Conservation (phyloP, 306 rosid genomes). For the Hippophae gyantsensis region DNA sequence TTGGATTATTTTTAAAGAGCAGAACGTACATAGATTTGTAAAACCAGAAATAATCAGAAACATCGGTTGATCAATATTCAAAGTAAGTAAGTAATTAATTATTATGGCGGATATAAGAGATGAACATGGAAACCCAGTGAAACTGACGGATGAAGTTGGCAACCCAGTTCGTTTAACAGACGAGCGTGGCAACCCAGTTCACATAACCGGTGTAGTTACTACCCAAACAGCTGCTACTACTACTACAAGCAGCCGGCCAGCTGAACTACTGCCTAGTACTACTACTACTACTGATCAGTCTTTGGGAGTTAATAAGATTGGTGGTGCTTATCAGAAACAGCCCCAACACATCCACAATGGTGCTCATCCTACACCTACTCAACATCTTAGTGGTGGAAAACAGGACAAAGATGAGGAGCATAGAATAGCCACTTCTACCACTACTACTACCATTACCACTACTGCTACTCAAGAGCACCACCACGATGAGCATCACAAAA, state of each 20-base stretch:
- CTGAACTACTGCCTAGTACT: too few species aligned
- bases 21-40: too few species aligned
- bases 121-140: conserved; percentile 50
- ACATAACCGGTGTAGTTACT: conserved; percentile 53
- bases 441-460: neutral
- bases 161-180: conserved; percentile 55
- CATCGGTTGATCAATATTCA: too few species aligned
- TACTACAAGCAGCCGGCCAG: too few species aligned
- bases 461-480: conserved; percentile 4
- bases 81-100: too few species aligned
- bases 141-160: conserved; percentile 52
- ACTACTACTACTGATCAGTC: neutral
- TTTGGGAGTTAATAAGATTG: neutral
- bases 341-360: neutral
- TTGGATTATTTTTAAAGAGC: too few species aligned
- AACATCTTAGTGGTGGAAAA: conserved; percentile 33
- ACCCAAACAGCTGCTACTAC: conserved; percentile 1
- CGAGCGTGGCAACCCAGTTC: conserved; percentile 57
- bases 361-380: conserved; percentile 5
- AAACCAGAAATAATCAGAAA: too few species aligned
- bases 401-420: conserved; percentile 2
- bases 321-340: neutral
- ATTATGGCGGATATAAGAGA: conserved; percentile 57
- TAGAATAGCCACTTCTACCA: neutral
- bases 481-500: conserved; percentile 42